Evolutionary conservation across 2,329 filamentous ascomycete species (phyloP), one percentile per base, ranked within the genome.

Genomic region (Fusarium sp.): DNA sequence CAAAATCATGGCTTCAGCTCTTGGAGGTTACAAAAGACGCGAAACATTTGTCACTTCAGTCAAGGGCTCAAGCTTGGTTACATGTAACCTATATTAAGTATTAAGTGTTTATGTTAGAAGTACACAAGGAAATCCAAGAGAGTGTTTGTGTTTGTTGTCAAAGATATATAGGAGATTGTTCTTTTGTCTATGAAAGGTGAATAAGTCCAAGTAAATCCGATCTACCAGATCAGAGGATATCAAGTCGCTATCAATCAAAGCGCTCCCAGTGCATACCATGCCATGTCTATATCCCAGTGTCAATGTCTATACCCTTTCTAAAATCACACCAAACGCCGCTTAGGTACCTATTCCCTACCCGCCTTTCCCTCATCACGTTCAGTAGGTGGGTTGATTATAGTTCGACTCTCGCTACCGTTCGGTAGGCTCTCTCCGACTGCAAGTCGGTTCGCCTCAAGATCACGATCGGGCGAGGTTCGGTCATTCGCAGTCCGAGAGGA

Each of bases 401-500:
- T 64, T 14, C 48, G 60, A 14, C 45, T 64, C 39, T 64, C 60
- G 23, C 34, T 35, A 13, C 60, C 45, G 8, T 41, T 27, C 2
- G 45, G 60, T 18, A 54, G 34, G 11, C 41, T 54, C 18, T 41
- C 60, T 30, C 60, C 60, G 18, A 37, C 60, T 20, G 48, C 60
- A 13, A 39, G 14, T 2, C 60, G 48, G 13, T 64, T 64, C 45
- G 60, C 60, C 45, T 64, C 60, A n/a, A 64, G 32, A 6, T 64
- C 60, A 8, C 18, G 35, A 2, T 54, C 45, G 1, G 23, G 14
- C 34, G 23, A 63, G 3, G 2, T 9, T 23, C 23, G 32, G 23
- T 30, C 23, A 34, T 52, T 63, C 9, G 3, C 10, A 27, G 23
- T 13, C 16, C 23, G 23, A 25, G 56, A 30, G 1, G 56, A 39